Conservation (phyloP, 352 stramenopile species). For the Phytophthora hibernalis region DNA sequence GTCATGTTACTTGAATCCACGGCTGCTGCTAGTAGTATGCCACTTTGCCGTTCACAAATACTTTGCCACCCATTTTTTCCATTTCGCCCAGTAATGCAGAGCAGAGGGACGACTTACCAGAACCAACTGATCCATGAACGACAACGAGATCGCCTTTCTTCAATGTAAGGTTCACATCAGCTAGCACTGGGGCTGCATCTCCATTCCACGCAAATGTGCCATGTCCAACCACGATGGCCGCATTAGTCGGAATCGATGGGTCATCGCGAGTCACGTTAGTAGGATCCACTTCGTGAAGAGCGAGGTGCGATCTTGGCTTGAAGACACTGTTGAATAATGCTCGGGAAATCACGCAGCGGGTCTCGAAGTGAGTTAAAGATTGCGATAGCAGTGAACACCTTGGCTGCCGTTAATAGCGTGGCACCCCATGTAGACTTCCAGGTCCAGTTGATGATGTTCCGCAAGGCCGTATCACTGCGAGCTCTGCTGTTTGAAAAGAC, state of each 20-base stretch:
- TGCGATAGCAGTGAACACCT: conserved; percentile 58
- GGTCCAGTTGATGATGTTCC: conserved; percentile 36
- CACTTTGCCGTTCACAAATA: conserved; percentile 46
- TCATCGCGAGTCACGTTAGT: conserved; percentile 21
- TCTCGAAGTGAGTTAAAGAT: conserved; percentile 52
- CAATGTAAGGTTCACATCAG: conserved; percentile 43
- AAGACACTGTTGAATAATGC: conserved; percentile 39
- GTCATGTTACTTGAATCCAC: no score
- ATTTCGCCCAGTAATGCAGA: conserved; percentile 84
- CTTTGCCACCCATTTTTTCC: conserved; percentile 50
- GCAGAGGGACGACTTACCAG: conserved; percentile 64
- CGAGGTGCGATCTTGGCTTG: conserved; percentile 47
- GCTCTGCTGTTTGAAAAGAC: conserved; percentile 50
- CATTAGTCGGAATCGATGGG: conserved; percentile 3
- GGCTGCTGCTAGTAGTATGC: conserved; percentile 83
- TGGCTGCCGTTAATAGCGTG: conserved; percentile 58
- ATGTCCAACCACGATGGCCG: conserved; percentile 29
- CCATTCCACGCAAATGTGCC: conserved; percentile 44
- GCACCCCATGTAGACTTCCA: conserved; percentile 28
- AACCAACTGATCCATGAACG: conserved; percentile 52
- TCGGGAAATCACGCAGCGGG: conserved; percentile 41
- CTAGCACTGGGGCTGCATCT: conserved; percentile 28
- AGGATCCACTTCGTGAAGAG: conserved; percentile 29
- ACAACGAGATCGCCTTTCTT: conserved; percentile 48
- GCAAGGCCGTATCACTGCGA: conserved; percentile 39